Base-by-base conservation (phyloP, 1,139 yeast genomes). In the Candida freyschussii region DNA sequence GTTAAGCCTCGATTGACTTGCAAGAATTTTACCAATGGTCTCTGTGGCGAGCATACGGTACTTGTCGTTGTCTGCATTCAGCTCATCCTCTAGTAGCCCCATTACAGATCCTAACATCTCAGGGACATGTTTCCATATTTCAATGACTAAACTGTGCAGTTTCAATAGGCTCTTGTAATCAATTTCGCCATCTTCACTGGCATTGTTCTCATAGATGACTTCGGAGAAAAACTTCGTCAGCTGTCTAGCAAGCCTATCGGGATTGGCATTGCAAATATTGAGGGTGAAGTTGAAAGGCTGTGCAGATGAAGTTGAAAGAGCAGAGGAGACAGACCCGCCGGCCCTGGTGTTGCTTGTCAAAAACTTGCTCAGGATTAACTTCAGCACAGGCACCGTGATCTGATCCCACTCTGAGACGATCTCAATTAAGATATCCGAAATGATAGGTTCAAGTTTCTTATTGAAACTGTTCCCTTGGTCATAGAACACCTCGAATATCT, bases 191-290 rank as follows among this genome's bases (percentile, higher is more conserved):
- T 51, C 57, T 13, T 58, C 62, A n/a, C n/a, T n/a, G n/a, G n/a
- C n/a, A 11, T 43, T 45, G 30, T 50, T 44, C 26, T 76, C 80
- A 47, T 76, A 76, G 5, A 87, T 57, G 42, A 79, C 65, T 50
- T 85, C 95, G 0, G 95, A 79, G 45, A 86, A 83, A 49, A 79
- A 80, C 51, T 80, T 89, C 5, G 94, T 84, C 18, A 84, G 68
- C 44, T 78, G 77, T 43, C 95, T 71, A 10, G 93, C 75, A 71
- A 89, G 69, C 41, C 89, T 65, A 45, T 84, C 94, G 1, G 78
- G 58, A 48, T 85, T 84, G 3, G 73, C 65, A 39, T 75, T 78
- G 53, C 95, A 85, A 5, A 89, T 69, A 12, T 73, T 65, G 26
- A 81, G 57, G 6, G 91, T 77, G 44, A 86, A 69, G 30, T 70